A percentile compares a stretch with the other conserved stretches of the same genome.
phyloP scores from a whole-genome alignment of 2,329 filamentous ascomycete species.

The Fusarium musae region DNA sequence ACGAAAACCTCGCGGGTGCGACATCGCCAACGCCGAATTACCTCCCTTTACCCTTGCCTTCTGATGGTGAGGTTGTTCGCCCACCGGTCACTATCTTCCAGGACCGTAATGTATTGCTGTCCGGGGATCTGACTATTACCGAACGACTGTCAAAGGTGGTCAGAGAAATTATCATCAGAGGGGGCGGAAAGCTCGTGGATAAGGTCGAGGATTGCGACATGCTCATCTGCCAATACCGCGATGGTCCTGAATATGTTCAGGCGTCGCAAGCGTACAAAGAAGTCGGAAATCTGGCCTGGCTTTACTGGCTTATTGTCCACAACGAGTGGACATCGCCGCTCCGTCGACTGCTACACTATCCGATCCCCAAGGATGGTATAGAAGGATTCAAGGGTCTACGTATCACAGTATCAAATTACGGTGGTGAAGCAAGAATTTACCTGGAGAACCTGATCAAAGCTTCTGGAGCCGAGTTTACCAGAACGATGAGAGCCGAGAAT shows the following conservation, averaged over 20 bases:
- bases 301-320: constrained; percentile 90
- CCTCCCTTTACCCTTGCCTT: constrained; percentile 51
- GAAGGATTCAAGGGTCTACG: constrained; percentile 79
- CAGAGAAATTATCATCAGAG: constrained; percentile 73
- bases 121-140: constrained; percentile 77
- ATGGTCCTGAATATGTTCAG: constrained; percentile 79
- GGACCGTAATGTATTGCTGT: constrained; percentile 81
- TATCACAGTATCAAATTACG: constrained; percentile 96
- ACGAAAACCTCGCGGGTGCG: constrained; percentile 74
- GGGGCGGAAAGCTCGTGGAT: constrained; percentile 76
- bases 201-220: constrained; percentile 79
- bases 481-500: constrained; percentile 94
- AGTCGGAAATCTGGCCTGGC: constrained; percentile 92
- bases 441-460: constrained; percentile 91
- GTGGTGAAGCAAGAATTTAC: constrained; percentile 91
- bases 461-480: constrained; percentile 88
- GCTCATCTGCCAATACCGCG: constrained; percentile 87
- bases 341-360: constrained; percentile 88
- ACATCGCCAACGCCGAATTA: constrained; percentile 61
- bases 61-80: constrained; percentile 55
- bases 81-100: constrained; percentile 78
- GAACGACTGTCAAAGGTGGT: constrained; percentile 74
- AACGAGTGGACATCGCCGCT: constrained; percentile 90
- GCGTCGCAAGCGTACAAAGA: constrained; percentile 83
- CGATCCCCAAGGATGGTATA: constrained; percentile 79